Evolutionary conservation across 2,329 filamentous ascomycete genomes (phyloP), one percentile per base, ranked within the genome.

Genomic region (Stenocarpella maydis): DNA sequence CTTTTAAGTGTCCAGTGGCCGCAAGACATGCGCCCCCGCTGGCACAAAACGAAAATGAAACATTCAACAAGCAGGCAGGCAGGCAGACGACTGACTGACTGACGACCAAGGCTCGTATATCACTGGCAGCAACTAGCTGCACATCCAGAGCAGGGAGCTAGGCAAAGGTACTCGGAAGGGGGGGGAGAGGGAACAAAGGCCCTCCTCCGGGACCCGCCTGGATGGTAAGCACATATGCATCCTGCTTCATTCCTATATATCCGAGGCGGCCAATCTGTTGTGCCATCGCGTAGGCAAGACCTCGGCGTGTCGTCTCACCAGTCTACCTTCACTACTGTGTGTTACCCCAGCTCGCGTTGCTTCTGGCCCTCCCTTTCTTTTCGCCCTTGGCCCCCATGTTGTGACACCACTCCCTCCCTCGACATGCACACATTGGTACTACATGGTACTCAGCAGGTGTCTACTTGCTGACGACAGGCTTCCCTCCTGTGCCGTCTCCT

Each of bases 241-340:
- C 58, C 58, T 63, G 15, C 58, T 28, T 47, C 28, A 37, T 7
- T 63, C 28, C 58, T 63, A 63, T 37, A 63, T 49, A 63, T 63
- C 58, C 58, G 58, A 63, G 58, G 58, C 43, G 58, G 43, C 58
- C 58, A 63, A 63, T 63, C 58, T 63, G 43, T 63, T 17, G 43
- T 63, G 58, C 41, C 58, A 47, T 41, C 41, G 34, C 34, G 34
- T 19, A 19, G 50, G 24, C 55, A 61, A 34, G 31, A 19, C 21
- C 39, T 41, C 58, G 24, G 28, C 26, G 58, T 45, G 39, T 34
- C n/a, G 58, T 47, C 58, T 61, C 41, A 61, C 41, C 58, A 61
- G 41, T 47, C 58, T n/a, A 37, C 24, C 58, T 61, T 41, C 34
- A 47, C 41, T 61, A 47, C 41, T 24, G 47, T 9, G 9, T 4